Evolutionary conservation across 2,329 filamentous ascomycete species (phyloP).

Genomic region (Penicillium griseofulvum): DNA sequence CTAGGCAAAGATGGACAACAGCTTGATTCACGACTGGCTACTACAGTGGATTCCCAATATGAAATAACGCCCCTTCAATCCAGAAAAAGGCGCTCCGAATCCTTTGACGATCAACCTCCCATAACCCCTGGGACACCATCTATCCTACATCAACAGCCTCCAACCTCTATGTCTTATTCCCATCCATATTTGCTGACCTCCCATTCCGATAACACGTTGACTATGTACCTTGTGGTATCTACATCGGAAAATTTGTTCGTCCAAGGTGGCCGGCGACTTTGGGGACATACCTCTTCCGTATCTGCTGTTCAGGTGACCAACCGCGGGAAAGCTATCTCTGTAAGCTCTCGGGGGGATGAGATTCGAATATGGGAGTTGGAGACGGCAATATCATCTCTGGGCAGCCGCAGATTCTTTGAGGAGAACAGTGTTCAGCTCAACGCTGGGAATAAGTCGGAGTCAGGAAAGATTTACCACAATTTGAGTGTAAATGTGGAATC

Average conservation of each 20-base stretch:
- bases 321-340: conserved; percentile 84
- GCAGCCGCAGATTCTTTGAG: conserved; percentile 43
- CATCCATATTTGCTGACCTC: conserved; percentile 85
- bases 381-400: conserved; percentile 56
- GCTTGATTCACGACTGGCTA: conserved; percentile 39
- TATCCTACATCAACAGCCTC: conserved; percentile 47
- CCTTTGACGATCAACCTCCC: conserved; percentile 13
- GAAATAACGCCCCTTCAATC: conserved; percentile 22
- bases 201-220: conserved; percentile 82
- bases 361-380: conserved; percentile 89
- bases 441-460: conserved; percentile 33
- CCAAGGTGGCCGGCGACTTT: conserved; percentile 71
- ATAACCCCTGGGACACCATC: conserved; percentile 23
- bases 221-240: conserved; percentile 77
- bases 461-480: neutral
- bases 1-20: conserved; percentile 53
- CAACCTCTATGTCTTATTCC: conserved; percentile 66
- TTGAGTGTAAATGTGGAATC: conserved; percentile 14
- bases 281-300: conserved; percentile 89
- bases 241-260: conserved; percentile 64
- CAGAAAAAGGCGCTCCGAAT: conserved; percentile 21
- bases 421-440: conserved; percentile 56
- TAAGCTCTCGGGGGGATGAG: conserved; percentile 74
- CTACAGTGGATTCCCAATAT: conserved; percentile 41
- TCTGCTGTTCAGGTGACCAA: conserved; percentile 81